Evolutionary conservation across 2,329 filamentous ascomycete genomes (phyloP), one percentile per base, ranked within the genome.

Genomic region (Corynespora cassiicola): DNA sequence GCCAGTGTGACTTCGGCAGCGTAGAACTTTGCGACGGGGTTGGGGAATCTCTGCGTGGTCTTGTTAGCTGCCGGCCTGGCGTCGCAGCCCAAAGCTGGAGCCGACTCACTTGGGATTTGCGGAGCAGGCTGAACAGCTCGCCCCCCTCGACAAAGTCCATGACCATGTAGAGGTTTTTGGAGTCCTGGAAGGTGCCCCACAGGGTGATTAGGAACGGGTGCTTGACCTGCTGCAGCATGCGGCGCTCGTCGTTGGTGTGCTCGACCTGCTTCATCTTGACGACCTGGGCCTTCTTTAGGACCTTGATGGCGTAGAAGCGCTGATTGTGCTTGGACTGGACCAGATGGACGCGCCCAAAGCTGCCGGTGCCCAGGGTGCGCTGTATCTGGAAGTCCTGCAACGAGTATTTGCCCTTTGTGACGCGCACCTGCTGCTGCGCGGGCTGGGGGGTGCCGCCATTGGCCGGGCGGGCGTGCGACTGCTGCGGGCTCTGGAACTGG

Each of bases 241-340:
- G 84, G 54, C 94, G 82, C 76, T 99, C 94, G 71, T 99, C 94
- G 65, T 99, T 99, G 54, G 94, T 99, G 74, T 99, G 94, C 73
- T 99, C 94, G 45, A 99, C 90, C 73, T 99, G 94, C 81, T 99
- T 99, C 94, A 99, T 97, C 77, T 96, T 96, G 70, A 99, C 90
- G 37, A 99, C 92, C 74, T 99, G 94, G 31, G 86, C 86, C 80
- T 99, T 99, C 72, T 99, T 99, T 72, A 99, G 75, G 52, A 99
- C 94, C 75, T 99, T 99, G 72, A 99, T 86, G 29, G 94, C 94
- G 73, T 99, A 99, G 77, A 91, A 99, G 47, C 94, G 86, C 73
- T 95, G 88, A 71, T 99, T 99, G 75, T 99, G 94, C 72, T 91
- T 94, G 52, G 91, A 96, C 74, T 97, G 94, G 36, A 97, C 94